Percentiles rank a stretch among this genome's conserved stretches.
Conservation (phyloP, 2,329 filamentous ascomycete genomes). For the Neofusicoccum sp. region DNA sequence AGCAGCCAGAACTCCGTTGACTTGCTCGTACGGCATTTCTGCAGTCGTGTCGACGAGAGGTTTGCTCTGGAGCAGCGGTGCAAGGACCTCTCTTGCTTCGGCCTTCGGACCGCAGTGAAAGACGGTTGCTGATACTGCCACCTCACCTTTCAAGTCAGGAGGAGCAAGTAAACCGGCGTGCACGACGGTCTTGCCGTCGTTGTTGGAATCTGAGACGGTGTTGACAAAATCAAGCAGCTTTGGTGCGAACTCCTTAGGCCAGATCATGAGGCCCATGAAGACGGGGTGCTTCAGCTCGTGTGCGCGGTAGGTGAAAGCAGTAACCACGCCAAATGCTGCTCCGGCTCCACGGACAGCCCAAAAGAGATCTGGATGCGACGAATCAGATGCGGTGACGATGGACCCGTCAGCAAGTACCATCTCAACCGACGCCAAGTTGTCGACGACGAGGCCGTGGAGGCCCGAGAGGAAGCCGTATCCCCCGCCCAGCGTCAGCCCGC, state of each 20-base stretch:
- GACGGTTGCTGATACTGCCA: not conserved
- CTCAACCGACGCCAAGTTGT: conserved; percentile 47
- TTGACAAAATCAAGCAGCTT: not conserved
- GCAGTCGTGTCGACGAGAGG: conserved; percentile 31
- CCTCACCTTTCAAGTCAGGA: not conserved
- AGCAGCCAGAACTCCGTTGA: conserved; percentile 39
- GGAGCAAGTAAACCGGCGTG: not conserved
- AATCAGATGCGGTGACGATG: conserved; percentile 43
- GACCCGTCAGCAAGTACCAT: conserved; percentile 47
- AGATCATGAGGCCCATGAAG: not conserved
- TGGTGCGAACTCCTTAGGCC: not conserved
- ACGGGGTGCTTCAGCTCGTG: not conserved
- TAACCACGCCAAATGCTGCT: conserved; percentile 48
- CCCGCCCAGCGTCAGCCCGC: conserved; percentile 57
- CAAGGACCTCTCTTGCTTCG: not conserved
- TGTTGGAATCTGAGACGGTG: not conserved
- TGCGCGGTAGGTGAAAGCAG: conserved; percentile 28
- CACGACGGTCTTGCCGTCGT: not conserved
- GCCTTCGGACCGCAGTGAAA: not conserved
- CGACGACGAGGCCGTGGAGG: conserved; percentile 57
- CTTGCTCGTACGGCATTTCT: conserved; percentile 35
- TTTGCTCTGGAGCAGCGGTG: conserved; percentile 29
- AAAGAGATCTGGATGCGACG: conserved; percentile 53
- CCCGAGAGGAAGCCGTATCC: conserved; percentile 62
- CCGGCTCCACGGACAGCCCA: conserved; percentile 52